phyloP scores from a whole-genome alignment of 2,329 filamentous ascomycete genomes.

The Chalara sp. region DNA sequence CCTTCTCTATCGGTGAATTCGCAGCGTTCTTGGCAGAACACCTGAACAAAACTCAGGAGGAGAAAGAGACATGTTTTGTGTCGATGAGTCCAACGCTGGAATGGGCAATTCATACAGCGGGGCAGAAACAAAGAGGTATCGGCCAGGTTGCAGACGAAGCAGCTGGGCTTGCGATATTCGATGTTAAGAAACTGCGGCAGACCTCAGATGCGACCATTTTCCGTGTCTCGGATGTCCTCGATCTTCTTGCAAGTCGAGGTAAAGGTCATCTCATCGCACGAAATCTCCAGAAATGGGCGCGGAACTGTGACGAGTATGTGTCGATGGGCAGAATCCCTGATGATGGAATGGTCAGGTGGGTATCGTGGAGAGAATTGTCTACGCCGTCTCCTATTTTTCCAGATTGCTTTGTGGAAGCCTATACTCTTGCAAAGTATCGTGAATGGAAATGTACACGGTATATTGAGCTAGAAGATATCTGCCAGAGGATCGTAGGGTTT shows the following conservation, averaged over 20 bases:
- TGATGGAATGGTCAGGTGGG: conserved; percentile 3
- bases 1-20: not conserved
- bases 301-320: conserved; percentile 2
- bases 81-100: conserved; percentile 1
- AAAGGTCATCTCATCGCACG: conserved; percentile 2
- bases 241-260: conserved; percentile 1
- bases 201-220: not conserved
- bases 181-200: conserved; percentile 4
- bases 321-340: conserved; percentile 1
- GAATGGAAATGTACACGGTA: too few relatives aligned
- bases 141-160: not conserved
- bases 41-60: conserved; percentile 1
- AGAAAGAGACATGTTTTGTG: conserved; percentile 1
- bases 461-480: too few relatives aligned
- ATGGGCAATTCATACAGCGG: conserved; percentile 1
- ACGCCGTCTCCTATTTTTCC: too few relatives aligned
- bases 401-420: too few relatives aligned
- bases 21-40: not conserved
- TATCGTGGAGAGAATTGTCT: conserved; percentile 1
- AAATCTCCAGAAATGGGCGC: conserved; percentile 3
- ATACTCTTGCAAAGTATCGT: too few relatives aligned
- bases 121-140: not conserved
- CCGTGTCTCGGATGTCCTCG: conserved; percentile 1
- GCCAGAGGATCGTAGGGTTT: too few relatives aligned
- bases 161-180: conserved; percentile 3